These are phyloP conservation scores for Talaromyces sp. DNA, from an alignment of 2,329 filamentous ascomycete species.

Conservation along the genomic window DNA sequence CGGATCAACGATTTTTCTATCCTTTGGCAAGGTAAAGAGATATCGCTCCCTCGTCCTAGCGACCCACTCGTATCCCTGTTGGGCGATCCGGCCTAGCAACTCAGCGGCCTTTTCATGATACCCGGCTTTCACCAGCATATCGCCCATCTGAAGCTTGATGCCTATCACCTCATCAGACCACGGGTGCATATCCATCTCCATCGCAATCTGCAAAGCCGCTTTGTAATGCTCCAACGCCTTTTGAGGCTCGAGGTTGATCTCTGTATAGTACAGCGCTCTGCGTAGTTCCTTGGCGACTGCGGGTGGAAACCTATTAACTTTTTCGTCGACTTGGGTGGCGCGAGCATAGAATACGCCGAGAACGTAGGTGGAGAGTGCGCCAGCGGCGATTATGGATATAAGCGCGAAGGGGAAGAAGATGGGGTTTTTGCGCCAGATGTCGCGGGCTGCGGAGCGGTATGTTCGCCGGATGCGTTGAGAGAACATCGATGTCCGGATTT, in stretches of 20 bases:
- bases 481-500: slow-evolving; percentile 24
- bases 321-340: slow-evolving; percentile 40
- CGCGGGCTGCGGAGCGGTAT: slow-evolving; percentile 36
- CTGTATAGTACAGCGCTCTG: slow-evolving; percentile 81
- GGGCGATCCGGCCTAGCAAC: slow-evolving; percentile 71
- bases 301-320: slow-evolving; percentile 44
- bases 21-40: slow-evolving; percentile 24
- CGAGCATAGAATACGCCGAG: slow-evolving; percentile 38
- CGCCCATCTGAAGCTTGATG: slow-evolving; percentile 76
- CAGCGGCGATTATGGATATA: slow-evolving; percentile 35
- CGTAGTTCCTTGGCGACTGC: slow-evolving; percentile 62
- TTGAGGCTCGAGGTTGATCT: slow-evolving; percentile 69
- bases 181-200: slow-evolving; percentile 74
- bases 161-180: slow-evolving; percentile 90
- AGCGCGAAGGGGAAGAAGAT: slow-evolving; percentile 43
- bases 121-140: slow-evolving; percentile 73
- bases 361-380: slow-evolving; percentile 38
- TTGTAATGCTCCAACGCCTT: slow-evolving; percentile 81
- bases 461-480: slow-evolving; percentile 31
- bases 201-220: slow-evolving; percentile 70
- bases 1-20: slow-evolving; percentile 19
- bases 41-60: slow-evolving; percentile 21
- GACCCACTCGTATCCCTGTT: slow-evolving; percentile 58
- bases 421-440: slow-evolving; percentile 44
- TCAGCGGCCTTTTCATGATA: slow-evolving; percentile 68